Conservation (phyloP, 306 rosid species). For the Glycine tomentella region DNA sequence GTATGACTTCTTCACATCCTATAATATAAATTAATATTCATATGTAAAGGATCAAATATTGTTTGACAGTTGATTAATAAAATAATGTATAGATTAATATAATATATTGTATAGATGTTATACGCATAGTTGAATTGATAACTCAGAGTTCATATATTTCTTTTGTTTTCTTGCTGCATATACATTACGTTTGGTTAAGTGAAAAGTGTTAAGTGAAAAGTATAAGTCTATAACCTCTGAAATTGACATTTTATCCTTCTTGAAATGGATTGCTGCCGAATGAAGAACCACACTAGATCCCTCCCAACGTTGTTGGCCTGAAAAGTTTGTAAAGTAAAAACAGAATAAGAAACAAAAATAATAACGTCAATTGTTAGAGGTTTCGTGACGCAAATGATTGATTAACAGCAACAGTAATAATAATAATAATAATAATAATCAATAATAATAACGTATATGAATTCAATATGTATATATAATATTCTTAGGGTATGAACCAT, state of each 20-base stretch:
- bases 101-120: no score
- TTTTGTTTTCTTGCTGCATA: neutral
- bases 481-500: no score
- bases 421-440: neutral
- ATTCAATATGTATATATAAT: no score
- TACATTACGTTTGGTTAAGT: neutral
- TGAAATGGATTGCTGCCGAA: conserved; percentile 32
- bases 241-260: conserved; percentile 36
- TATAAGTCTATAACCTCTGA: conserved; percentile 34
- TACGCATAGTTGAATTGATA: neutral
- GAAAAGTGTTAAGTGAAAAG: conserved; percentile 41
- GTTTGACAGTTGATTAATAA: neutral
- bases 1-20: no score
- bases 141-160: no score
- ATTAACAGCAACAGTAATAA: neutral
- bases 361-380: neutral
- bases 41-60: neutral
- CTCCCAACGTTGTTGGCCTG: neutral
- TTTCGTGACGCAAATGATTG: neutral
- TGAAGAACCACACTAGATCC: neutral
- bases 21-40: no score
- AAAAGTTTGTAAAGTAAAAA: neutral
- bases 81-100: neutral
- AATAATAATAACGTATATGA: neutral
- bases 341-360: neutral